Percentiles rank a stretch among this genome's conserved stretches.
Evolutionary conservation across 2,329 filamentous ascomycete species (phyloP).

Genomic region (Coniochaeta sp.): DNA sequence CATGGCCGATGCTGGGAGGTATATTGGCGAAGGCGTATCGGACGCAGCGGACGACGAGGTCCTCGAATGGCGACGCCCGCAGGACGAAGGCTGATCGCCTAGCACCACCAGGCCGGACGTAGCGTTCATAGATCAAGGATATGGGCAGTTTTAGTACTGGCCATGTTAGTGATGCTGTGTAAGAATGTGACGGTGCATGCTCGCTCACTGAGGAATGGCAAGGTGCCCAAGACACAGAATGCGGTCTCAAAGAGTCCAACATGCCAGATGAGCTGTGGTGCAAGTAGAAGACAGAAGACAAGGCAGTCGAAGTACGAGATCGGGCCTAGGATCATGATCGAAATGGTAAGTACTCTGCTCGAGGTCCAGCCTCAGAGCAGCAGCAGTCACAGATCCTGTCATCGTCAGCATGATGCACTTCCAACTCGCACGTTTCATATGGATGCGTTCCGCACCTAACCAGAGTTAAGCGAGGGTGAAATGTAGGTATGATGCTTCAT

Average conservation of each 20-base stretch:
- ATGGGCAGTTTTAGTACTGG: conserved; percentile 52
- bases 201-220: conserved; percentile 61
- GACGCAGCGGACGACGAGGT: conserved; percentile 69
- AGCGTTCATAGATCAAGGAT: conserved; percentile 51
- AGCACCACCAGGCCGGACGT: conserved; percentile 31
- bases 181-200: neutral
- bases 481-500: too few species aligned
- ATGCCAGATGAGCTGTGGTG: conserved; percentile 63
- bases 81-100: conserved; percentile 57
- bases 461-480: neutral
- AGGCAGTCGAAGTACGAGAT: conserved; percentile 71
- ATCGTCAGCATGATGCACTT: neutral
- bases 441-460: neutral
- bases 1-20: conserved; percentile 58
- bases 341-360: neutral
- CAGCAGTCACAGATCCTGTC: too few species aligned
- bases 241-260: conserved; percentile 56
- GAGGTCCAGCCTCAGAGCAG: neutral
- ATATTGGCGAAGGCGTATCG: conserved; percentile 70
- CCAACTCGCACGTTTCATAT: neutral
- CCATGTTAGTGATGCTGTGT: neutral
- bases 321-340: conserved; percentile 61
- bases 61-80: conserved; percentile 66
- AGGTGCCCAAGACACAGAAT: conserved; percentile 48
- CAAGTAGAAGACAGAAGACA: conserved; percentile 63